Evolutionary conservation across 2,329 filamentous ascomycete species (phyloP).

Genomic region (Phaeosphaeria sp.): DNA sequence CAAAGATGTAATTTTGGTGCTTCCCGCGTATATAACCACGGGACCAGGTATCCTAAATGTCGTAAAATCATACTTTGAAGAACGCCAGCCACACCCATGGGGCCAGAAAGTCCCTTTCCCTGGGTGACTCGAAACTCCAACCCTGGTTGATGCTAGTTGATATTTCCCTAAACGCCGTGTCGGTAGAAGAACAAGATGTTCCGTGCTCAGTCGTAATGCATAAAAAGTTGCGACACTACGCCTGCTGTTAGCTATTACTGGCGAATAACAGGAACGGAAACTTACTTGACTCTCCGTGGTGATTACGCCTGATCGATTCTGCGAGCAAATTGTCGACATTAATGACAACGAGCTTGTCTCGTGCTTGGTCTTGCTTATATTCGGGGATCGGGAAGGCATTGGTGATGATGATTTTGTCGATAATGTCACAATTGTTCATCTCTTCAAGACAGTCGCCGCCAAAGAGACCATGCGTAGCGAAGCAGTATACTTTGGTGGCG

Average conservation of each 20-base stretch:
- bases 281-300: slow-evolving; percentile 82
- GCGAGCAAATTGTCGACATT: slow-evolving; percentile 87
- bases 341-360: slow-evolving; percentile 81
- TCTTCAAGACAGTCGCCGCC: slow-evolving; percentile 88
- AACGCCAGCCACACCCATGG: not conserved
- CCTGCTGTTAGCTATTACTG: no score
- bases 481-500: slow-evolving; percentile 94
- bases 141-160: not conserved
- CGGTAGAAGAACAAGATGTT: slow-evolving; percentile 3
- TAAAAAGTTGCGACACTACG: slow-evolving; percentile 58
- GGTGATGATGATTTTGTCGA: slow-evolving; percentile 91
- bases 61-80: not conserved
- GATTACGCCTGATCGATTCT: slow-evolving; percentile 93
- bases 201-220: slow-evolving; percentile 47
- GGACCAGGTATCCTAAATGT: not conserved
- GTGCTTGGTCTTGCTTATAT: slow-evolving; percentile 71
- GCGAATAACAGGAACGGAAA: no score
- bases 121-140: slow-evolving; percentile 3
- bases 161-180: slow-evolving; percentile 15
- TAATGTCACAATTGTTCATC: slow-evolving; percentile 90
- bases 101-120: not conserved
- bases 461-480: slow-evolving; percentile 95
- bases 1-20: not conserved
- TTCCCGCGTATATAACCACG: not conserved
- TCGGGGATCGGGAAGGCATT: slow-evolving; percentile 94